A percentile compares a stretch with the other conserved stretches of the same genome.
These are phyloP conservation scores for Mariannaea sp. DNA, from an alignment of 2,329 filamentous ascomycete genomes.

Conservation along the genomic window DNA sequence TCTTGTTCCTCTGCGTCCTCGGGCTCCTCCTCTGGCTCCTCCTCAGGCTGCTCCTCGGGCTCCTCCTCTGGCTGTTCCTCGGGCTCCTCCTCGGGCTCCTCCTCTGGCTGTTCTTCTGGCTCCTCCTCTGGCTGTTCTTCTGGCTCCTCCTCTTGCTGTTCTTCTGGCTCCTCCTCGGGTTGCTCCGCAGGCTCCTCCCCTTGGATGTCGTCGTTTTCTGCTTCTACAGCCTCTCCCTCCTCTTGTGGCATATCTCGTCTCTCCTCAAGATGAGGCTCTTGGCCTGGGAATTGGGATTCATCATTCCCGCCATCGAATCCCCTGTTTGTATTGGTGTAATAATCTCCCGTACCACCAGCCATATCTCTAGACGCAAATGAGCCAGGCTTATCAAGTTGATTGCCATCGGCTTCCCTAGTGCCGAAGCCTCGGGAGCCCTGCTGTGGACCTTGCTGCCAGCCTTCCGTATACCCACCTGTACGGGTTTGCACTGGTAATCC, in stretches of 20 bases:
- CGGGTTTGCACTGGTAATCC: not conserved
- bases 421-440: constrained; percentile 1
- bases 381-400: not conserved
- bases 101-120: not conserved
- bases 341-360: not conserved
- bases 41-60: not conserved
- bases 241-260: not conserved
- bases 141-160: not conserved
- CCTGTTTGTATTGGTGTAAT: not conserved
- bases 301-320: not conserved
- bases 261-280: not conserved
- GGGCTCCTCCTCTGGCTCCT: not conserved
- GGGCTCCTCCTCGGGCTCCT: not conserved
- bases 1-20: not conserved
- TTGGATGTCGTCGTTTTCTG: not conserved
- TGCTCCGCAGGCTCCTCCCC: not conserved
- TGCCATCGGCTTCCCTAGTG: not conserved
- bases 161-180: not conserved
- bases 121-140: constrained; percentile 41
- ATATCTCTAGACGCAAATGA: not conserved
- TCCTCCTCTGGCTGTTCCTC: not conserved
- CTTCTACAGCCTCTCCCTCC: not conserved
- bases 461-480: not conserved
- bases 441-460: constrained; percentile 4
- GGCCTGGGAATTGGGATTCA: constrained; percentile 1